Percentiles rank a stretch among this genome's conserved stretches.
phyloP scores from a whole-genome alignment of 345 rosid species.

The Isatis tinctoria region DNA sequence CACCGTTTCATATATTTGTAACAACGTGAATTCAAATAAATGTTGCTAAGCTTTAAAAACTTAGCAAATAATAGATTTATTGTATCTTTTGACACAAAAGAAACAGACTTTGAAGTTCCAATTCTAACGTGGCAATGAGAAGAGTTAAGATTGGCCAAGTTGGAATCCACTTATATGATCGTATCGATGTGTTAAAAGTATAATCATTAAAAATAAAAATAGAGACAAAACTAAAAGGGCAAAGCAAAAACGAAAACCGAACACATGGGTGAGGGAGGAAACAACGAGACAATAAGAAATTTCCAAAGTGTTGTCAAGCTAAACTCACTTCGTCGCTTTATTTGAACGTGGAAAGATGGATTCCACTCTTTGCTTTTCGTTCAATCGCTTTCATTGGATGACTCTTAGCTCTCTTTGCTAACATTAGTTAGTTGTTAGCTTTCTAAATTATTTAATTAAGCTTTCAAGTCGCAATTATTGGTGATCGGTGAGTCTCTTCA shows the following conservation, averaged over 20 bases:
- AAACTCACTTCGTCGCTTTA: slow-evolving; percentile 29
- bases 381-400: slow-evolving; percentile 23
- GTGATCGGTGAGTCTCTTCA: slow-evolving; percentile 10
- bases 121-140: neutral
- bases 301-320: slow-evolving; percentile 32
- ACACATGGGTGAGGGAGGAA: slow-evolving; percentile 26
- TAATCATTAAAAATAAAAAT: neutral
- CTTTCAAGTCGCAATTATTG: slow-evolving; percentile 22
- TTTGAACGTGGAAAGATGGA: slow-evolving; percentile 28
- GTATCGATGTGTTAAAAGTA: neutral
- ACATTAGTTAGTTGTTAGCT: neutral
- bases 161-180: slow-evolving; percentile 24
- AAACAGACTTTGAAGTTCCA: neutral
- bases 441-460: neutral
- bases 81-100: neutral
- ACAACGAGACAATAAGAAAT: slow-evolving; percentile 23
- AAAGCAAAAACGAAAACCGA: slow-evolving; percentile 4
- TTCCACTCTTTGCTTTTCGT: slow-evolving; percentile 23
- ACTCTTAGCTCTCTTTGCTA: slow-evolving; percentile 6
- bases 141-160: slow-evolving; percentile 19
- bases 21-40: neutral
- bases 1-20: neutral
- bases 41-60: neutral
- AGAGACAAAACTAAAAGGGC: slow-evolving; percentile 3
- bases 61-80: neutral